Evolutionary conservation across 352 stramenopile genomes (phyloP).

Genomic region (Thraustochytrium sp.): DNA sequence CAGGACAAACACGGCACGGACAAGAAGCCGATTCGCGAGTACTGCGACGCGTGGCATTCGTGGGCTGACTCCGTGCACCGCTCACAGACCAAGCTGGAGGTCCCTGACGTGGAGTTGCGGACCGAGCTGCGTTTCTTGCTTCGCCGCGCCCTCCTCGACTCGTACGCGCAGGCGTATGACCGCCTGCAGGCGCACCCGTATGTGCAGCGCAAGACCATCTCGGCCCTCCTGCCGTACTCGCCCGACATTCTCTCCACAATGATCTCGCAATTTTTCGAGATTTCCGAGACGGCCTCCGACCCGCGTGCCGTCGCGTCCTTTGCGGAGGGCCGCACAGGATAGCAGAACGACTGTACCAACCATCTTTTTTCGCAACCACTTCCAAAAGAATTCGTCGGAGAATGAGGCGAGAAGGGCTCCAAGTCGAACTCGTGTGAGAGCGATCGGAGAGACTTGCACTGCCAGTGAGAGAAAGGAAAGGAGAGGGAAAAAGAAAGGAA

Average conservation of each 20-base stretch:
- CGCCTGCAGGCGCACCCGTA: background rate
- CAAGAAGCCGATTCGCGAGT: background rate
- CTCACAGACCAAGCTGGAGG: background rate
- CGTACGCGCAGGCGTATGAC: background rate
- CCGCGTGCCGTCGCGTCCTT: background rate
- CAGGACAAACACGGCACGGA: background rate
- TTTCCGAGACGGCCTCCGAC: constrained; percentile 8
- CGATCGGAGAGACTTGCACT: too few species aligned
- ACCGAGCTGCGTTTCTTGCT: constrained; percentile 14
- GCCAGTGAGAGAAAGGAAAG: too few species aligned
- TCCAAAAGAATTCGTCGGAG: too few species aligned
- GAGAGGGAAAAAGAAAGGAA: too few species aligned
- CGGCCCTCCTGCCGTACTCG: background rate
- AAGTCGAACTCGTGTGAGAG: too few species aligned
- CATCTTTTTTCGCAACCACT: too few species aligned
- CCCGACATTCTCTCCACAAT: constrained; percentile 12
- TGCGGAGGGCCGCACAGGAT: background rate
- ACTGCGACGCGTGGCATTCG: background rate
- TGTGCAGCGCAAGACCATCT: background rate
- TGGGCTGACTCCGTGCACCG: background rate
- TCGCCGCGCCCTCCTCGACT: background rate
- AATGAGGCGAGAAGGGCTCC: too few species aligned
- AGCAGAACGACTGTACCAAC: background rate
- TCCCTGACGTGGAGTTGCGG: constrained; percentile 31
- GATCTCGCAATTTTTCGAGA: constrained; percentile 34